Conservation (phyloP, 2,329 filamentous ascomycete species). For the Simplicillium aogashimaense region DNA sequence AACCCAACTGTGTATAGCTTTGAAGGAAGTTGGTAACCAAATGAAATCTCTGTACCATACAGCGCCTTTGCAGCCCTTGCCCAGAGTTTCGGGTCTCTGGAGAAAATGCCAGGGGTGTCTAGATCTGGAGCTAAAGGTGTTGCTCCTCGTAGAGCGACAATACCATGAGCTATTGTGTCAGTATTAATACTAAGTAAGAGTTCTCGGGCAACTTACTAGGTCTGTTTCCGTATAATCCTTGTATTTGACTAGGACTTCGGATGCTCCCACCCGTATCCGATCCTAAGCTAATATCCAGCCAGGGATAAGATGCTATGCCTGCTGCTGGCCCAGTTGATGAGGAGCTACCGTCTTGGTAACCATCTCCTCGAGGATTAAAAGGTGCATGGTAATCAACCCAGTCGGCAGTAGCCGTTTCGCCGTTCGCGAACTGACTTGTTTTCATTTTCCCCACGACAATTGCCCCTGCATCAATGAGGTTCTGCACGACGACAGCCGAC, state of each 20-base stretch:
- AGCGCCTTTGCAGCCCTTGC: slow-evolving; percentile 18
- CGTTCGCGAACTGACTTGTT: slow-evolving; percentile 32
- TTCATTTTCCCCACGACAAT: slow-evolving; percentile 36
- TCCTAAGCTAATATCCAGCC: slow-evolving; percentile 33
- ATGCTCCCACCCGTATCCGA: slow-evolving; percentile 36
- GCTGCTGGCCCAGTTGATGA: slow-evolving; percentile 19
- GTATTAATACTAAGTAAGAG: neutral
- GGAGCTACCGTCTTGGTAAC: slow-evolving; percentile 33
- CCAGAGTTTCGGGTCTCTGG: slow-evolving; percentile 24
- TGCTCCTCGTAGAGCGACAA: slow-evolving; percentile 26
- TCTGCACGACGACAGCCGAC: slow-evolving; percentile 42
- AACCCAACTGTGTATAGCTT: slow-evolving; percentile 20
- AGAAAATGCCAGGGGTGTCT: slow-evolving; percentile 33
- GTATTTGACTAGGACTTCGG: slow-evolving; percentile 29
- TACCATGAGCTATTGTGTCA: slow-evolving; percentile 14
- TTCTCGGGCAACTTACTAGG: slow-evolving; percentile 15
- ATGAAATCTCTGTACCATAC: slow-evolving; percentile 22
- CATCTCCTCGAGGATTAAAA: slow-evolving; percentile 35
- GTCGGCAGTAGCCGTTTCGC: slow-evolving; percentile 34
- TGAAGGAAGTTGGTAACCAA: slow-evolving; percentile 16
- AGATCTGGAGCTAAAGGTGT: slow-evolving; percentile 28
- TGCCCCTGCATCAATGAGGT: slow-evolving; percentile 47
- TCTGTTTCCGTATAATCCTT: slow-evolving; percentile 35
- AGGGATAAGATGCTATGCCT: slow-evolving; percentile 25
- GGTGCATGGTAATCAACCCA: slow-evolving; percentile 25